These are phyloP conservation scores for Neospermospora avenae DNA, from an alignment of 2,329 filamentous ascomycete species.

Conservation along the genomic window DNA sequence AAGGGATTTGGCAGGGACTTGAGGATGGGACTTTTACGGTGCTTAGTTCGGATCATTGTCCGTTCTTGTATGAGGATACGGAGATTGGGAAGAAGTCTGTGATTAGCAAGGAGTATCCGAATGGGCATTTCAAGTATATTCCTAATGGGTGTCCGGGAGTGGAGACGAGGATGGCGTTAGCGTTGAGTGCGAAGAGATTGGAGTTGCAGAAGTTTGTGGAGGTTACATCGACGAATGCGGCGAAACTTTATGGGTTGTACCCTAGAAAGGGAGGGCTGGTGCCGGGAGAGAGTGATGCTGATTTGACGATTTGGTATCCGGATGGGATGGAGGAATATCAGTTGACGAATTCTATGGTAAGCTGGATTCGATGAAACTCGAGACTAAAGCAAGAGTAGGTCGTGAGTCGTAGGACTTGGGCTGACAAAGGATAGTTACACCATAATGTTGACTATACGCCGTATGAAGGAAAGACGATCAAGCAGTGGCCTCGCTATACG, in stretches of 20 bases:
- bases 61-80: conserved; percentile 44
- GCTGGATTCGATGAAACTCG: neutral
- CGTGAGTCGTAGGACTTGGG: neutral
- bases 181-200: conserved; percentile 40
- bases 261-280: conserved; percentile 48
- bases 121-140: conserved; percentile 50
- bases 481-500: conserved; percentile 61
- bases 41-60: conserved; percentile 42
- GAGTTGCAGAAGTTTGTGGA: conserved; percentile 50
- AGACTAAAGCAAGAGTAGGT: too few relatives aligned
- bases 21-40: conserved; percentile 51
- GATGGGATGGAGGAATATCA: conserved; percentile 42
- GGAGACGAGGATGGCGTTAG: conserved; percentile 52
- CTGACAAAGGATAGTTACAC: conserved; percentile 46
- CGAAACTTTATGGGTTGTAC: conserved; percentile 55
- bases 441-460: conserved; percentile 62
- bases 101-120: conserved; percentile 43
- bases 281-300: conserved; percentile 51
- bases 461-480: conserved; percentile 53
- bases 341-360: conserved; percentile 41
- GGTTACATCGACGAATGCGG: conserved; percentile 51
- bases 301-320: conserved; percentile 57
- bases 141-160: conserved; percentile 57
- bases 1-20: conserved; percentile 49
- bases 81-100: conserved; percentile 46